Conservation (phyloP, 176 grass and related monocot species). For the Sorghum bicolor region Sorghum_bicolor_NCBIv3 NC_012870.2:71250001-71250500, state of each 20-base stretch:
- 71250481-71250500: background rate
- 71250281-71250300: constrained; percentile 63
- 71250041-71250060: constrained; percentile 3
- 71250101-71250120: constrained; percentile 80
- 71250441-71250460: background rate
- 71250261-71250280: constrained; percentile 58
- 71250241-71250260: background rate
- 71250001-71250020: background rate
- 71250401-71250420: background rate
- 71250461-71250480: background rate
- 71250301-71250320: constrained; percentile 50
- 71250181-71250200: background rate
- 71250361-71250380: constrained; percentile 21
- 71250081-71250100: constrained; percentile 51
- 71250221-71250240: background rate
- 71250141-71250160: constrained; percentile 65
- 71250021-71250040: too few species aligned
- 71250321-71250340: constrained; percentile 55
- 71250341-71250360: constrained; percentile 36
- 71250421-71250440: background rate
- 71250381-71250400: background rate
- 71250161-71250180: background rate
- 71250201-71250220: background rate
- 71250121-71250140: constrained; percentile 89
- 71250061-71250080: constrained; percentile 13